Evolutionary conservation across 345 rosid genomes (phyloP), one percentile per base, ranked within the genome.

Genomic region (Euphorbia peplus): DNA sequence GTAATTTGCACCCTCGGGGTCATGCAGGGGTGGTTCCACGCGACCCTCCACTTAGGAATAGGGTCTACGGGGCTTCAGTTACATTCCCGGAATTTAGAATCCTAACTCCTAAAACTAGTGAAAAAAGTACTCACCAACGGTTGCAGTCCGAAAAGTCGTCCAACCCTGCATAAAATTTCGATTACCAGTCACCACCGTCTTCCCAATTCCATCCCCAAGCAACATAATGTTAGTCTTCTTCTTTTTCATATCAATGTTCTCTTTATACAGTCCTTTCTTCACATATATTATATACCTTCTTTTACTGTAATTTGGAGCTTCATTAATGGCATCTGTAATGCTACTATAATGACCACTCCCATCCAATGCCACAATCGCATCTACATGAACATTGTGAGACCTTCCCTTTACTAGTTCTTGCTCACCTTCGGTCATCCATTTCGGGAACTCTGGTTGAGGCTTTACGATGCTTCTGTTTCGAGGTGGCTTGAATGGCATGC

Each of bases 351-450:
- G 76, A 42, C 80, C 76, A 18, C 70, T 76, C 2, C 76, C 76
- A 56, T 76, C 76, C 28, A 55, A 25, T n/a, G 80, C 68, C 39
- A 76, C 80, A 19, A 56, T 42, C 1, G 80, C 80, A 68, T 76
- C 76, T 7, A 48, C 42, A 32, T 71, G 76, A 25, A 76, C 51
- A 28, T 61, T 62, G 39, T 3, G 25, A 54, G 73, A 47, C 5
- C 37, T 50, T 14, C 4, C n/a, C 44, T 63, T 71, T 4, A 71
- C 37, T 16, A 67, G 75, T 42, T 67, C 61, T 68, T 83, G 83
- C 30, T 95, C 90, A 6, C 83, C 83, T 60, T 85, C 85, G 0
- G 84, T 76, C 68, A 88, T 81, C 97, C 99, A 95, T 9, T 80
- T 75, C 0, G 95, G 96, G 4, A 75, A 78, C 48, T 55, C 25